Evolutionary conservation across 2,329 filamentous ascomycete genomes (phyloP).

Genomic region (Aspergillus ruber): DNA sequence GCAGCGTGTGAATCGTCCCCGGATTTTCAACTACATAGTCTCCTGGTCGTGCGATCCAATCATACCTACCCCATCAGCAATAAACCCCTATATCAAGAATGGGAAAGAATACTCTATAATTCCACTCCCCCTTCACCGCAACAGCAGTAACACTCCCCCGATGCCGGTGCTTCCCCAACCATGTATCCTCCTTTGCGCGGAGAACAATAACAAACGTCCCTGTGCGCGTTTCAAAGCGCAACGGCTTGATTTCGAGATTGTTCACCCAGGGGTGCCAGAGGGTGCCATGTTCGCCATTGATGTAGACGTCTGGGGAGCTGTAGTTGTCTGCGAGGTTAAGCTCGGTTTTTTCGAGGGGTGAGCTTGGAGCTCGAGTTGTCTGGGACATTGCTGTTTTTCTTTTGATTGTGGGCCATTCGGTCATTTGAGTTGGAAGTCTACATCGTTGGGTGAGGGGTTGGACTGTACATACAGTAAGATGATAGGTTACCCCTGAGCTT

Average conservation of each 20-base stretch:
- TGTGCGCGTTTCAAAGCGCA: constrained; percentile 16
- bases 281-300: constrained; percentile 13
- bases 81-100: background rate
- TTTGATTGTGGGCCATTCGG: background rate
- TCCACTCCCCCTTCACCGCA: constrained; percentile 14
- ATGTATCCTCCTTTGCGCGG: constrained; percentile 10
- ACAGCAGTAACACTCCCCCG: constrained; percentile 15
- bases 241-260: constrained; percentile 14
- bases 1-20: constrained; percentile 19
- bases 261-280: constrained; percentile 16
- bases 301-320: constrained; percentile 12
- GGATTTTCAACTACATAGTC: constrained; percentile 18
- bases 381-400: background rate
- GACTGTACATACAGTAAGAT: too few relatives aligned
- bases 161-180: constrained; percentile 18
- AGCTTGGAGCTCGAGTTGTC: constrained; percentile 1
- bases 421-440: too few relatives aligned
- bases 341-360: constrained; percentile 5
- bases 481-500: too few relatives aligned
- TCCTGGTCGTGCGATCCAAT: constrained; percentile 14
- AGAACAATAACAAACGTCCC: constrained; percentile 15
- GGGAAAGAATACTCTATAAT: constrained; percentile 13
- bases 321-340: constrained; percentile 6
- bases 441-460: too few relatives aligned
- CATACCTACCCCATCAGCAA: constrained; percentile 8